Evolutionary conservation across 352 stramenopile species (phyloP).

Genomic region (Phytophthora quininea): DNA sequence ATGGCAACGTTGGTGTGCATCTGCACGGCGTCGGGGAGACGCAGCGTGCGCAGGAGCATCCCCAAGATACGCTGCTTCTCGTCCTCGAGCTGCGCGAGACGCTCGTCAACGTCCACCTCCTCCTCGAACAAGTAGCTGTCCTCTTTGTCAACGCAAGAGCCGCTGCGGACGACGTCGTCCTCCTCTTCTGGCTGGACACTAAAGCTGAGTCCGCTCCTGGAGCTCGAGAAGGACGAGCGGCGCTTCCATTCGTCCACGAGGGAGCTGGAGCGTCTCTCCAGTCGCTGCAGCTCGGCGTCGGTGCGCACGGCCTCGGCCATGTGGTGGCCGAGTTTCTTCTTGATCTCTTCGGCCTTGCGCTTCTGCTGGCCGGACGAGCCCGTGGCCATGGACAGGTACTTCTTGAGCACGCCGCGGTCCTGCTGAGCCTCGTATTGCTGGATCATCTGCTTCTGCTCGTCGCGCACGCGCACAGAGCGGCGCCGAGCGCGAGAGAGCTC

Average conservation of each 20-base stretch:
- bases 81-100: conserved; percentile 55
- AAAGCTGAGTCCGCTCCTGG: conserved; percentile 15
- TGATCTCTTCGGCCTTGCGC: conserved; percentile 53
- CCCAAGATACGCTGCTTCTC: conserved; percentile 67
- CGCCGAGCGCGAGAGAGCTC: conserved; percentile 50
- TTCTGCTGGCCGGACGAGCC: conserved; percentile 32
- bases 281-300: conserved; percentile 59
- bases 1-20: conserved; percentile 80
- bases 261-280: conserved; percentile 61
- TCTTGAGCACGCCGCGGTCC: conserved; percentile 55
- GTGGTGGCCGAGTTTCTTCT: conserved; percentile 60
- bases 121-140: conserved; percentile 28
- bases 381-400: conserved; percentile 63
- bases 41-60: conserved; percentile 47
- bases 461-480: conserved; percentile 46
- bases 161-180: conserved; percentile 25
- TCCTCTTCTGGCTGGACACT: conserved; percentile 24
- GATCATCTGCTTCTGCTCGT: conserved; percentile 68
- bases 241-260: conserved; percentile 54
- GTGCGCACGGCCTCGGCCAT: conserved; percentile 55
- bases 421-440: conserved; percentile 67
- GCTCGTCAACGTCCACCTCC: conserved; percentile 35
- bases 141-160: conserved; percentile 13
- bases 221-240: conserved; percentile 38
- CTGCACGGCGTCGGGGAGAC: conserved; percentile 60